Evolutionary conservation across 805 yeast species (phyloP).

Genomic region (Candida ulmi): DNA sequence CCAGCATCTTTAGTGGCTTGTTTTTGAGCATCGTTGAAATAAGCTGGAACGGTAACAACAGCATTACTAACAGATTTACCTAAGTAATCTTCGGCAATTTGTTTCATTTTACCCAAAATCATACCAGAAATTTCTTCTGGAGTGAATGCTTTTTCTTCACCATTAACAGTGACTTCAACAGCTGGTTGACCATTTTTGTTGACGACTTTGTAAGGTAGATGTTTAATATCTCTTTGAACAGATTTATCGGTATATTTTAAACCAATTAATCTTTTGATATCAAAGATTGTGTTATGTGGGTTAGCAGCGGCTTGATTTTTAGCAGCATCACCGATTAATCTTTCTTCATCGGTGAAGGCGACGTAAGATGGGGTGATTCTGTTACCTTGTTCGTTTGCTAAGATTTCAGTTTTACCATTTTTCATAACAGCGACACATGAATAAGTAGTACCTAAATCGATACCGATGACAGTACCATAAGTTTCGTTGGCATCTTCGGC

Average conservation of each 20-base stretch:
- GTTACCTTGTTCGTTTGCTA: slow-evolving; percentile 96
- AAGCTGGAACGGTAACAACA: slow-evolving; percentile 90
- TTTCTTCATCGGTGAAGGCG: slow-evolving; percentile 86
- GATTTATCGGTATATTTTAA: slow-evolving; percentile 69
- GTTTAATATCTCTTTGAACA: slow-evolving; percentile 78
- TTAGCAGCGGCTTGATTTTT: slow-evolving; percentile 92
- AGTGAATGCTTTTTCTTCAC: slow-evolving; percentile 71
- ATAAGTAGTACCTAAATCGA: slow-evolving; percentile 96
- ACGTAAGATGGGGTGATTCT: slow-evolving; percentile 95
- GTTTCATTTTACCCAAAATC: slow-evolving; percentile 88
- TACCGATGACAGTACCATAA: slow-evolving; percentile 77
- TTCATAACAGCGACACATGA: slow-evolving; percentile 92
- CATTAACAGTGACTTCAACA: slow-evolving; percentile 68
- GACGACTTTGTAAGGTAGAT: slow-evolving; percentile 68
- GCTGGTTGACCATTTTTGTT: slow-evolving; percentile 78
- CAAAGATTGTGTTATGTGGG: slow-evolving; percentile 82
- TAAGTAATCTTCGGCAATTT: slow-evolving; percentile 85
- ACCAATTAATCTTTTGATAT: slow-evolving; percentile 89
- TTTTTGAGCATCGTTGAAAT: slow-evolving; percentile 90
- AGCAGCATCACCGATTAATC: slow-evolving; percentile 94
- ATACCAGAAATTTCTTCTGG: slow-evolving; percentile 93
- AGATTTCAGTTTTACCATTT: slow-evolving; percentile 83
- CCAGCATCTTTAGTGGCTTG: slow-evolving; percentile 95
- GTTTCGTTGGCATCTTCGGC: slow-evolving; percentile 31
- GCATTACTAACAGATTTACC: slow-evolving; percentile 85